Base-by-base conservation (phyloP, 306 rosid genomes). In the Lithocarpus polystachyus region DNA sequence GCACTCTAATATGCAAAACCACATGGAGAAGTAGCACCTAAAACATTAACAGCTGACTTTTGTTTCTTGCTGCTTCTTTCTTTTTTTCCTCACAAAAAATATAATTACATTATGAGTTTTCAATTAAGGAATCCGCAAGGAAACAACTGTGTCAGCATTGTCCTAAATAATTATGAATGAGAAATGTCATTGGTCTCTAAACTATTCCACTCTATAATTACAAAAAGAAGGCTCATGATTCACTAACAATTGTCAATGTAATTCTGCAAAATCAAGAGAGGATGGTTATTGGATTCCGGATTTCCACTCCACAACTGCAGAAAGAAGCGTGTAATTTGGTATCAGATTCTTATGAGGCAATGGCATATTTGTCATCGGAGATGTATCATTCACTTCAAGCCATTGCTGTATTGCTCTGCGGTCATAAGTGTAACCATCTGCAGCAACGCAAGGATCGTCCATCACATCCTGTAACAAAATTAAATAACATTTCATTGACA, bases 271-370 rank as follows among this genome's bases (percentile, higher is more conserved):
- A 37, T 68, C 15, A 19, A 68, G 9, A 35, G 26, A 68, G 51
- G 20, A 24, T 37, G 68, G 60, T 83, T 84, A 81, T 53, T 61
- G 75, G 80, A 71, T 55, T 31, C 17, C 40, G 53, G 93, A 88
- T 76, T 96, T 93, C 99, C 99, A 93, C 83, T 91, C 98, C 88
- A 90, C 28, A 80, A 96, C 90, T 80, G 99, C 97, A 57, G 98
- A 93, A 64, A 96, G 84, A 82, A 96, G 96, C 35, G 89, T 91
- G 72, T 87, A 91, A 80, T 93, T 96, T 20, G 98, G 91, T 72
- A 96, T 82, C 17, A 93, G 78, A 84, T 71, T 77, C 92, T 90
- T 96, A 69, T 82, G 86, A 60, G 89, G 88, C 72, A 96, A 82
- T 40, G 89, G 56, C 89, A 90, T 83, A 76, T 90, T 93, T 26